These are phyloP conservation scores for Chrysosporium keratinophilum DNA, from an alignment of 2,329 filamentous ascomycete species.

Conservation along the genomic window DNA sequence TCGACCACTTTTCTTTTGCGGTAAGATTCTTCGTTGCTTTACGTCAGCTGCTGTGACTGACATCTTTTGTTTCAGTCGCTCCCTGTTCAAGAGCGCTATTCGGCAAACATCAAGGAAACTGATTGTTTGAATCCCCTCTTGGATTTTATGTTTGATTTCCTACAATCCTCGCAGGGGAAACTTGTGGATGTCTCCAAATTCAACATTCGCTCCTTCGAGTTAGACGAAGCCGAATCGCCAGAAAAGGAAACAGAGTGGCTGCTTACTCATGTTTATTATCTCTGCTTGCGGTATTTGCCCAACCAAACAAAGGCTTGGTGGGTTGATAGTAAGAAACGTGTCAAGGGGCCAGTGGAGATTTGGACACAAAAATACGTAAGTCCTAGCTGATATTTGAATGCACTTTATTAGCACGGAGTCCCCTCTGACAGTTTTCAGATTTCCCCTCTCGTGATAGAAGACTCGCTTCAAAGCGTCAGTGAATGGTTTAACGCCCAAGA, in stretches of 20 bases:
- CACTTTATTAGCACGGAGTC: neutral
- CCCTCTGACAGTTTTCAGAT: slow-evolving; percentile 23
- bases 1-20: slow-evolving; percentile 69
- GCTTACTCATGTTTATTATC: slow-evolving; percentile 74
- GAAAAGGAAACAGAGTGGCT: slow-evolving; percentile 74
- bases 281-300: slow-evolving; percentile 64
- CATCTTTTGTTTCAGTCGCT: slow-evolving; percentile 45
- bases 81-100: slow-evolving; percentile 73
- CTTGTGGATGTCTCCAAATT: slow-evolving; percentile 62
- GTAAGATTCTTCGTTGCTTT: slow-evolving; percentile 27
- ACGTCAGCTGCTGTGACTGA: neutral
- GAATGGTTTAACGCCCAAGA: slow-evolving; percentile 37
- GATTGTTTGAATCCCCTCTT: slow-evolving; percentile 60
- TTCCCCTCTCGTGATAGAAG: slow-evolving; percentile 33
- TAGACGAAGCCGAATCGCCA: slow-evolving; percentile 51
- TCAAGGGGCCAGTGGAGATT: slow-evolving; percentile 67
- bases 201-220: slow-evolving; percentile 53
- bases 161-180: slow-evolving; percentile 65
- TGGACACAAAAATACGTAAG: slow-evolving; percentile 86
- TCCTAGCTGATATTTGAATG: slow-evolving; percentile 19
- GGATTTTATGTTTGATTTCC: slow-evolving; percentile 70
- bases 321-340: slow-evolving; percentile 63
- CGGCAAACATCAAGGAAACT: slow-evolving; percentile 64
- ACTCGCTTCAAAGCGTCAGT: slow-evolving; percentile 31
- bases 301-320: slow-evolving; percentile 77